Base-by-base conservation (phyloP, 805 yeast species). In the Debaryomyces castellii region DNA sequence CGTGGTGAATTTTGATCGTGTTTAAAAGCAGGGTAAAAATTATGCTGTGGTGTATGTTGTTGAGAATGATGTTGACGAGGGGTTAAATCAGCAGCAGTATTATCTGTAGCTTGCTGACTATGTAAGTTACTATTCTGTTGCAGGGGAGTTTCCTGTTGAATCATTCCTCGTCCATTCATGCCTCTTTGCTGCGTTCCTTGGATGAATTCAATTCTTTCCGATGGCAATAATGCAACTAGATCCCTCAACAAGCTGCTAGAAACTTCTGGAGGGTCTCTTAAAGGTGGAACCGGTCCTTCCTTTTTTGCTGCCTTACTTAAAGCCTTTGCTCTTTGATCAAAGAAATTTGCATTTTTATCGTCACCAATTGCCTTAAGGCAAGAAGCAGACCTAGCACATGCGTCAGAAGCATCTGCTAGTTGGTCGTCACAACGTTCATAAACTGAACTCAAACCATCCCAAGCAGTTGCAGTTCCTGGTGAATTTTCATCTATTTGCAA, bases 371-470 rank as follows among this genome's bases (percentile, higher is more conserved):
- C 63, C 48, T 72, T 68, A 55, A 72, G 79, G 53, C 81, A 78
- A 14, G 66, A 56, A 1, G 81, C 74, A 1, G 85, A 78, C 37
- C 84, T 62, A 9, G 62, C 46, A 48, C 82, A 78, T 4, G 86
- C 85, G 58, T 80, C 85, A 0, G 81, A 73, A 0, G 85, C 85
- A 58, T 82, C 86, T 49, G 67, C 63, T 18, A 74, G 64, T 54
- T 81, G 86, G 52, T 78, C 81, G 47, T 80, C 84, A 54, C 85
- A 81, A 16, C 84, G 66, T 52, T 81, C 85, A 55, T 82, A 81
- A 6, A 81, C 85, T 58, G 83, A 78, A 30, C 79, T 69, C 36
- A 82, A 59, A 1, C 86, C 86, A 53, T 81, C 84, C 87, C 87
- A 82, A 1, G 85, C 85, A 11, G 80, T 68, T 1, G 83, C 85